Base-by-base conservation (phyloP, 2,329 filamentous ascomycete species). In the Fusarium napiforme region DNA sequence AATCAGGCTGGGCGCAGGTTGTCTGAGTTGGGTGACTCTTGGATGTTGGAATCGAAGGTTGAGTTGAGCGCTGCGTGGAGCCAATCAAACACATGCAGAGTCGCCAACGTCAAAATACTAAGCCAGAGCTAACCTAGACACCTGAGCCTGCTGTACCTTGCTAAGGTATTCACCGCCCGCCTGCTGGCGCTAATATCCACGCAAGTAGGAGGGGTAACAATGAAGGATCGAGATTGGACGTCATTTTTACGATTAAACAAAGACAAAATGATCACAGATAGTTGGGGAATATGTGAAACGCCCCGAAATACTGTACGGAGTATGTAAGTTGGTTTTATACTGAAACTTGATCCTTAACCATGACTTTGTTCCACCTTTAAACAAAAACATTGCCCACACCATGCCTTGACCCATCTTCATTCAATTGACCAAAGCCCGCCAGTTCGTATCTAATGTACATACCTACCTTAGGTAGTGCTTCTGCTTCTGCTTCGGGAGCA, bases 61-160 rank as follows among this genome's bases (percentile, higher is more conserved):
- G 74, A 77, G 60, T 70, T 63, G 59, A 62, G 66, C 52, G 60
- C 66, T 72, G 67, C 68, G 60, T 68, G 77, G 65, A 70, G 39
- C 77, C 76, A 78, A 78, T 78, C 76, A 78, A 71, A 73, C 40
- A 46, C 53, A 60, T 60, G 69, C 52, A 68, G 61, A 66, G 53
- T 72, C 61, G 72, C 69, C 57, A 43, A 76, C 46, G 64, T 77
- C 64, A 63, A 75, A 77, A 71, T 69, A 62, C 28, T 28, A 28
- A 28, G 53, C 43, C 47, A 71, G 52, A 69, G 67, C 62, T 73
- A 73, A 66, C 64, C 70, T 72, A 69, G 55, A 61, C 67, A 67
- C 49, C 58, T 66, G 61, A 64, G 61, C 47, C 68, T 28, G 11
- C 34, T 39, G 32, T 55, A 30, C 30, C 30, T 30, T 30, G 23